A percentile compares a stretch with the other conserved stretches of the same genome.
Evolutionary conservation across 192 early-diverging fungal genomes (phyloP).

Genomic region (Coemansia brasiliensis): DNA sequence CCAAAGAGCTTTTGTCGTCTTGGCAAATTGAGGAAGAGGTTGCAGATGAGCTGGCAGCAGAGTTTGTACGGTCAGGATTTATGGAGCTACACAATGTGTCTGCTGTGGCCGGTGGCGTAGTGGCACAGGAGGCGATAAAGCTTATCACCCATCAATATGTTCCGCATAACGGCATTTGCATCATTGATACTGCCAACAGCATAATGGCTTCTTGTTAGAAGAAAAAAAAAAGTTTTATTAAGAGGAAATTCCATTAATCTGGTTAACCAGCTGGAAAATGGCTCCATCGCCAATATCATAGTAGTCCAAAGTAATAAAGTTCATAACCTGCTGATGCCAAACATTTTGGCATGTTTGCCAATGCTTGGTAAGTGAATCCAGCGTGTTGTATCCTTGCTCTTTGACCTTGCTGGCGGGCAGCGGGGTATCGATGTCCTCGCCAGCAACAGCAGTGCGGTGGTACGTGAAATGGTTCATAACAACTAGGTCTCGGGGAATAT

Average conservation of each 20-base stretch:
- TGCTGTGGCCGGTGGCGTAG: conserved; percentile 83
- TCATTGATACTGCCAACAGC: conserved; percentile 77
- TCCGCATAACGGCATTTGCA: conserved; percentile 81
- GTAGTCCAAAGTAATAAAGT: conserved; percentile 50
- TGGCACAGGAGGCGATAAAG: conserved; percentile 94
- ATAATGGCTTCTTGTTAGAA: conserved; percentile 3
- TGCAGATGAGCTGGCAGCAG: conserved; percentile 20
- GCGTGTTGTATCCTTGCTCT: conserved; percentile 29
- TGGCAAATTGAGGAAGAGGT: conserved; percentile 17
- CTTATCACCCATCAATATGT: conserved; percentile 94
- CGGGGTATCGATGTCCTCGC: conserved; percentile 36
- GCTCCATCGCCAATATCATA: conserved; percentile 36
- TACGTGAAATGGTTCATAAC: conserved; percentile 55
- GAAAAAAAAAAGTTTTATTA: conserved; percentile 1
- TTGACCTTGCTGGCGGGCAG: conserved; percentile 14
- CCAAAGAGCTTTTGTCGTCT: conserved; percentile 19
- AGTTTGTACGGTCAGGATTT: conserved; percentile 64
- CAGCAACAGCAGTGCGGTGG: conserved; percentile 26
- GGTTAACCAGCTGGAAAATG: conserved; percentile 35
- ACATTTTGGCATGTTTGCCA: conserved; percentile 20
- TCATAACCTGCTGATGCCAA: conserved; percentile 33
- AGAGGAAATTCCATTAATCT: conserved; percentile 33
- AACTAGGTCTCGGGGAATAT: conserved; percentile 29
- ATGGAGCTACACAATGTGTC: conserved; percentile 83
- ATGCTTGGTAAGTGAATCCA: conserved; percentile 27